phyloP scores from a whole-genome alignment of 2,329 filamentous ascomycete species.

The Epichloe sp. region DNA sequence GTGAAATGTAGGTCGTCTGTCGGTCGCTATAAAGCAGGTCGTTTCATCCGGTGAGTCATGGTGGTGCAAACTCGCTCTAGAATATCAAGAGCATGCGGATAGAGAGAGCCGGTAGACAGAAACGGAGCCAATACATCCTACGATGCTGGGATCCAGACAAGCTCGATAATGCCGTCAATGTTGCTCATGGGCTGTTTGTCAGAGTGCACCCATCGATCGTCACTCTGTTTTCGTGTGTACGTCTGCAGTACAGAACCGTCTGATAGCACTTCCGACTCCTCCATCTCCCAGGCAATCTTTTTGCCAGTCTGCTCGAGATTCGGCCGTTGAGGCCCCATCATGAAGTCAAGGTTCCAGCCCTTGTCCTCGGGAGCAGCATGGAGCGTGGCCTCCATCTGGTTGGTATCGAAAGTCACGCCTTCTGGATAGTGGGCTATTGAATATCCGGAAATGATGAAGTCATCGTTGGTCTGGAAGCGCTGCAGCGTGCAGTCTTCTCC shows the following conservation, averaged over 20 bases:
- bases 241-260: constrained; percentile 40
- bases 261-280: constrained; percentile 31
- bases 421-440: constrained; percentile 44
- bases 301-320: constrained; percentile 34
- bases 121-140: constrained; percentile 2
- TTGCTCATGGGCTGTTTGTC: constrained; percentile 36
- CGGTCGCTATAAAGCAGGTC: not conserved
- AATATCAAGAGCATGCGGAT: not conserved
- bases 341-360: constrained; percentile 38
- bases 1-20: not conserved
- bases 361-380: constrained; percentile 33
- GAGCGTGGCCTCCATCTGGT: constrained; percentile 41
- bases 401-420: constrained; percentile 35
- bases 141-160: constrained; percentile 38
- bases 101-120: not conserved
- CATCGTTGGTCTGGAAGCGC: constrained; percentile 40
- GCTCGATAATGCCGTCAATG: constrained; percentile 41
- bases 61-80: not conserved
- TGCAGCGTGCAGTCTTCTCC: constrained; percentile 47
- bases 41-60: not conserved
- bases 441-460: constrained; percentile 45
- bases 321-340: constrained; percentile 35
- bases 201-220: constrained; percentile 37
- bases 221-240: constrained; percentile 38
- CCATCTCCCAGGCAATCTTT: constrained; percentile 41